Evolutionary conservation across 2,329 filamentous ascomycete genomes (phyloP).

Genomic region (Grosmannia clavigera): DNA sequence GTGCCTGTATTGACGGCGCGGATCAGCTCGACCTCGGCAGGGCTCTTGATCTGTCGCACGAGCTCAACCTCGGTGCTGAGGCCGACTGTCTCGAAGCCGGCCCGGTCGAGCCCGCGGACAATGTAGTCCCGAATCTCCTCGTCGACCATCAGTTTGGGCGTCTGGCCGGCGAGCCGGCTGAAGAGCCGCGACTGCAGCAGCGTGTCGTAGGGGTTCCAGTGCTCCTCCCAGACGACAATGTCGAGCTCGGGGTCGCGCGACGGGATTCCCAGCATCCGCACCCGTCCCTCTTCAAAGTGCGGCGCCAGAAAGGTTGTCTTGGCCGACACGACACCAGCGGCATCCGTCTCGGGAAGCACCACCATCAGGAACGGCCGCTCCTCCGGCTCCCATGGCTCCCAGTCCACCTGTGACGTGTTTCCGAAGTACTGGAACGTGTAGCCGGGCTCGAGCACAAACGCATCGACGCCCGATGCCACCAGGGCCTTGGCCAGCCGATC

Average conservation of each 20-base stretch:
- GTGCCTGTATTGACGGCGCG: conserved; percentile 46
- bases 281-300: conserved; percentile 47
- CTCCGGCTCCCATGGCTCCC: conserved; percentile 54
- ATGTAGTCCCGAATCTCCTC: conserved; percentile 55
- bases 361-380: conserved; percentile 53
- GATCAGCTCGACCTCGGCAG: conserved; percentile 35
- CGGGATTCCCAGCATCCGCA: conserved; percentile 45
- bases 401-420: conserved; percentile 47
- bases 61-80: conserved; percentile 41
- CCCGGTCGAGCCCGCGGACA: conserved; percentile 37
- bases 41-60: conserved; percentile 45
- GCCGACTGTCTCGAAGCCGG: conserved; percentile 44
- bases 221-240: conserved; percentile 49
- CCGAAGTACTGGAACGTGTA: conserved; percentile 53
- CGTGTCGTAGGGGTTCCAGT: conserved; percentile 50
- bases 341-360: conserved; percentile 32
- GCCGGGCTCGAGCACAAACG: conserved; percentile 50
- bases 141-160: conserved; percentile 44
- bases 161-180: not conserved
- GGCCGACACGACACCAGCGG: conserved; percentile 30
- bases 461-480: conserved; percentile 36
- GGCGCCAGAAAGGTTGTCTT: conserved; percentile 47
- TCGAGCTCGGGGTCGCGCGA: conserved; percentile 31
- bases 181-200: conserved; percentile 33
- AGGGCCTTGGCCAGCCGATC: conserved; percentile 44